Evolutionary conservation across 1,139 yeast species (phyloP), one percentile per base, ranked within the genome.

Genomic region (Protomyces arabidopsidicola): DNA sequence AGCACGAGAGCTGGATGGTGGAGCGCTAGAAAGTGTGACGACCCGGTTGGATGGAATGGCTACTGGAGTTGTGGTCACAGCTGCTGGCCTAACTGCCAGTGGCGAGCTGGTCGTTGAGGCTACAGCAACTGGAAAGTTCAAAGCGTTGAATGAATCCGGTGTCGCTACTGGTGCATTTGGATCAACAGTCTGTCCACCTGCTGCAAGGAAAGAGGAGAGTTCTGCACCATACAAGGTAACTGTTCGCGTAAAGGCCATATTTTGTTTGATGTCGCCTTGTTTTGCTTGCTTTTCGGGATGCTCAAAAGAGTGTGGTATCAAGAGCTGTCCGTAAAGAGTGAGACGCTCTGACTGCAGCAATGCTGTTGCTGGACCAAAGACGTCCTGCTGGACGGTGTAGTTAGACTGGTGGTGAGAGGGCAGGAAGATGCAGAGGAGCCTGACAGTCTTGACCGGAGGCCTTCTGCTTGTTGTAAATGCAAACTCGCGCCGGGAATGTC

Each of bases 241-340:
- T 16, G 62, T 58, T 55, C 53, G 53, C 52, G 62, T 58, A 27
- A 50, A 39, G 50, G 53, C 53, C 55, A 18, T 52, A 9, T 34
- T 18, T 45, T 35, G 27, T 18, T 18, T 20, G 50, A 53, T 27
- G 34, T 53, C 22, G 31, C 39, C 16, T 24, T 24, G 14, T 9
- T n/a, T 27, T 18, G n/a, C 16, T 18, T 31, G 45, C 24, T 14
- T 14, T n/a, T 45, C 5, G 24, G 34, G 24, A 16, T 16, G 12
- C 22, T 22, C 34, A 34, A 57, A 53, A 57, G 61, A 57, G 55
- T 20, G 59, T 55, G 59, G 53, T 52, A 24, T 53, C 52, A 51
- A 36, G 45, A 51, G 38, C 56, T 16, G 53, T 52, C 62, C 62
- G 62, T 58, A 58, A 39, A 38, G 62, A 58, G 62, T 58, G 62